A percentile compares a stretch with the other conserved stretches of the same genome.
phyloP scores from a whole-genome alignment of 495 filamentous ascomycete species.

The Lophiostoma macrostomum region DNA sequence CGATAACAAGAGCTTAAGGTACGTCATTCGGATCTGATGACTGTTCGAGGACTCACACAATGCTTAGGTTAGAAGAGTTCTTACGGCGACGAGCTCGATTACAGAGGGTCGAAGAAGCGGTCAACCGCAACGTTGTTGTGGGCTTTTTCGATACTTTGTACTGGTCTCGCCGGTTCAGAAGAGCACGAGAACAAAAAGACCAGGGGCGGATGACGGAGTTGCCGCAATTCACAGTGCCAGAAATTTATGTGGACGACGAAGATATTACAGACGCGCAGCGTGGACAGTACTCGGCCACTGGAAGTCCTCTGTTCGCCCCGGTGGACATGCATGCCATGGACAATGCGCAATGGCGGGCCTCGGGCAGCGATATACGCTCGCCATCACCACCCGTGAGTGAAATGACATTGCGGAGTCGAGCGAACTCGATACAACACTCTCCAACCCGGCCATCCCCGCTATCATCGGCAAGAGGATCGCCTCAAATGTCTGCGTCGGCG shows the following conservation, averaged over 20 bases:
- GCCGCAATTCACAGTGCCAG: slow-evolving; percentile 80
- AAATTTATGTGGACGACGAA: slow-evolving; percentile 81
- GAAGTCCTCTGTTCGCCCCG: slow-evolving; percentile 29
- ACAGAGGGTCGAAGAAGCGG: slow-evolving; percentile 94
- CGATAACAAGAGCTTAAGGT: slow-evolving; percentile 91
- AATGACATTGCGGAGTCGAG: slow-evolving; percentile 35
- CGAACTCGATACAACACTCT: slow-evolving; percentile 38
- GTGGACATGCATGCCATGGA: slow-evolving; percentile 26
- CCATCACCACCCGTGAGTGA: slow-evolving; percentile 24
- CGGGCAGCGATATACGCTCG: slow-evolving; percentile 26
- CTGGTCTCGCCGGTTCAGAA: slow-evolving; percentile 80
- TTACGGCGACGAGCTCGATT: slow-evolving; percentile 84
- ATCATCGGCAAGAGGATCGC: slow-evolving; percentile 27
- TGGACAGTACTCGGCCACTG: slow-evolving; percentile 35
- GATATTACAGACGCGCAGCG: slow-evolving; percentile 43
- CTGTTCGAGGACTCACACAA: slow-evolving; percentile 20
- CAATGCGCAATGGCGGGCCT: slow-evolving; percentile 22
- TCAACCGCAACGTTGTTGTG: slow-evolving; percentile 79
- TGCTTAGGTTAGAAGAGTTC: slow-evolving; percentile 81
- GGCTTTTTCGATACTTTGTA: slow-evolving; percentile 97
- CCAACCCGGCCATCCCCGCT: slow-evolving; percentile 28
- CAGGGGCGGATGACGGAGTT: slow-evolving; percentile 70
- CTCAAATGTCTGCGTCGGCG: slow-evolving; percentile 27
- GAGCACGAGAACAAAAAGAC: slow-evolving; percentile 61
- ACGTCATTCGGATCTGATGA: slow-evolving; percentile 29